phyloP scores from a whole-genome alignment of 495 filamentous ascomycete species.

The Aspergillus bridgeri region DNA sequence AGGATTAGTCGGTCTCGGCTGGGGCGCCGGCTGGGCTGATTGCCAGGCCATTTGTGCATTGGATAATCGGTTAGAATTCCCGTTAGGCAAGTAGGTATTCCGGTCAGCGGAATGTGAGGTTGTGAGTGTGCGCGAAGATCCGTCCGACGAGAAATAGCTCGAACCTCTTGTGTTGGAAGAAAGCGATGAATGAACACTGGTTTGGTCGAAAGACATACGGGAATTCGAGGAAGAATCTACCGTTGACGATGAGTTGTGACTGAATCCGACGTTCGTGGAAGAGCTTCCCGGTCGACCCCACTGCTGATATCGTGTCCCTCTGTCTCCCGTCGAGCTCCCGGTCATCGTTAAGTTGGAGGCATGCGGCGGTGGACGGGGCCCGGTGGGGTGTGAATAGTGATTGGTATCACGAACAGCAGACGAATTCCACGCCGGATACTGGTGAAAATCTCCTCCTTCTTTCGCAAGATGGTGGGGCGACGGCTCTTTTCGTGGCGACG shows the following conservation, averaged over 20 bases:
- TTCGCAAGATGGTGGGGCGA: constrained; percentile 80
- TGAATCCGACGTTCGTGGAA: constrained; percentile 50
- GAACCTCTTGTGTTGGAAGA: constrained; percentile 60
- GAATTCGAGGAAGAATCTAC: constrained; percentile 67
- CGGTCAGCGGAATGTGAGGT: constrained; percentile 44
- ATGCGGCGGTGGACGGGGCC: constrained; percentile 68
- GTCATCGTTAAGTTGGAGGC: constrained; percentile 62
- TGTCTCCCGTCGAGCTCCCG: constrained; percentile 59
- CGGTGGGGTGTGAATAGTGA: constrained; percentile 56
- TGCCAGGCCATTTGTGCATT: constrained; percentile 31
- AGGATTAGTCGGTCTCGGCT: constrained; percentile 40
- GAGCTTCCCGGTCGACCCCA: constrained; percentile 60
- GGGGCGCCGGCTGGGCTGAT: constrained; percentile 40
- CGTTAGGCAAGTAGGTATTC: constrained; percentile 25
- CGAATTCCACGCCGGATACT: constrained; percentile 76
- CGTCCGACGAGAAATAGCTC: constrained; percentile 59
- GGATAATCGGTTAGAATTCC: constrained; percentile 31
- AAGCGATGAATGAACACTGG: constrained; percentile 59
- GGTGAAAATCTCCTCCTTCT: constrained; percentile 75
- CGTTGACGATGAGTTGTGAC: constrained; percentile 66
- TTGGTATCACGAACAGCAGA: constrained; percentile 39
- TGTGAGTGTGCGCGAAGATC: constrained; percentile 59
- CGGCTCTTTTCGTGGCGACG: constrained; percentile 65
- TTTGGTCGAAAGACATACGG: constrained; percentile 66
- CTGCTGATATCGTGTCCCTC: constrained; percentile 66